Evolutionary conservation across 495 filamentous ascomycete genomes (phyloP).

Genomic region (Letharia columbiana): DNA sequence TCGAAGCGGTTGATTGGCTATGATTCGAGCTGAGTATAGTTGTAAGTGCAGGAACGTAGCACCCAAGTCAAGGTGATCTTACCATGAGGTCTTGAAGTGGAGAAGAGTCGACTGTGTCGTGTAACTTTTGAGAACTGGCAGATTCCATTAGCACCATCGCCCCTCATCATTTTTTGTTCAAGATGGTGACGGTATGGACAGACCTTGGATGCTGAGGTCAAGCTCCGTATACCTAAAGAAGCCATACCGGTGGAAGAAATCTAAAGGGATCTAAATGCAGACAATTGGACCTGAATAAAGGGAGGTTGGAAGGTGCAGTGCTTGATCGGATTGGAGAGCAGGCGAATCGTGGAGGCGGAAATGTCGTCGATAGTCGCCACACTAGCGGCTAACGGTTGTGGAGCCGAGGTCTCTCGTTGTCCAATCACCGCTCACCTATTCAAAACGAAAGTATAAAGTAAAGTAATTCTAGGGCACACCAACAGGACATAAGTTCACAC

Average conservation of each 20-base stretch:
- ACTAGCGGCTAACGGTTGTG: not conserved
- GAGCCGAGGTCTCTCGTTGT: constrained; percentile 8
- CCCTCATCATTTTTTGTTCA: constrained; percentile 8
- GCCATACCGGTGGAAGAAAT: constrained; percentile 35
- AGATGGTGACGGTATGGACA: constrained; percentile 22
- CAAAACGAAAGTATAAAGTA: not conserved
- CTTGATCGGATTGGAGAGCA: not conserved
- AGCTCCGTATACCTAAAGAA: constrained; percentile 50
- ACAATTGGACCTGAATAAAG: not conserved
- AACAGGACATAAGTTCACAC: too few species aligned
- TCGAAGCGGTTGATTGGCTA: constrained; percentile 72
- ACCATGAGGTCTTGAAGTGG: constrained; percentile 67
- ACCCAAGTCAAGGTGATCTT: constrained; percentile 27
- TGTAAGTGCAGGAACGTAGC: constrained; percentile 29
- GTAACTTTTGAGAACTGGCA: constrained; percentile 40
- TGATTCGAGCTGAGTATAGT: constrained; percentile 56
- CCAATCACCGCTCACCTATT: constrained; percentile 5
- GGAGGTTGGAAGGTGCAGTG: not conserved
- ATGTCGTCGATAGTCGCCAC: constrained; percentile 4
- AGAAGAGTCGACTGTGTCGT: constrained; percentile 62
- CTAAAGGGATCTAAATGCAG: not conserved
- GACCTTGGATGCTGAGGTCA: constrained; percentile 50
- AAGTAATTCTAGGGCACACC: too few species aligned
- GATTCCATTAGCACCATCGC: constrained; percentile 22
- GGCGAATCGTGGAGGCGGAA: not conserved